These are phyloP conservation scores for Spongiforma sp. DNA, from an alignment of 1,284 basidiomycete genomes.

Conservation along the genomic window DNA sequence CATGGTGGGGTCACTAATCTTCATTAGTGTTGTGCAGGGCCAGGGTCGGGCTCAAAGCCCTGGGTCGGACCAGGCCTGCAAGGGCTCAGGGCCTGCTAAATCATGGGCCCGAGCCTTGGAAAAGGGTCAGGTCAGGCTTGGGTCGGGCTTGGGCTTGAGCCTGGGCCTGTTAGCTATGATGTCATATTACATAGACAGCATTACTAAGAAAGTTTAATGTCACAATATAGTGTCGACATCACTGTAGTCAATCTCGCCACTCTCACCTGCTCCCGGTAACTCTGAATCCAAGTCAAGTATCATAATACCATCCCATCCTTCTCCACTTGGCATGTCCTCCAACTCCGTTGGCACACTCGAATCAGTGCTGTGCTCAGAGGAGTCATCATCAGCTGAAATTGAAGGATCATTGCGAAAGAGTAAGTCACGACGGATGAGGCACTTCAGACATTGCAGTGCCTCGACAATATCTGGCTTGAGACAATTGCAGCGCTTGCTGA, in stretches of 20 bases:
- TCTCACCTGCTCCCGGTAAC: neutral
- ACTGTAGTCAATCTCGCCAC: neutral
- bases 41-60: neutral
- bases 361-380: neutral
- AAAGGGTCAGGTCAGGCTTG: neutral
- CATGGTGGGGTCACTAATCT: no score
- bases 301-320: neutral
- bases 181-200: no score
- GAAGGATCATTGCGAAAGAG: neutral
- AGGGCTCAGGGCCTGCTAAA: neutral
- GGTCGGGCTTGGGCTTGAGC: neutral
- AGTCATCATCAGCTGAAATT: neutral
- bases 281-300: neutral
- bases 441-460: neutral
- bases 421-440: neutral
- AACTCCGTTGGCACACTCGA: neutral
- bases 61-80: neutral
- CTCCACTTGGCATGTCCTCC: neutral
- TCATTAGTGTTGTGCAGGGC: neutral
- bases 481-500: neutral
- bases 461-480: neutral
- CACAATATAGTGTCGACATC: neutral
- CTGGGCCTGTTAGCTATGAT: neutral
- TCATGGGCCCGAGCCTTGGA: neutral
- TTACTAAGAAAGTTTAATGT: neutral